A percentile compares a stretch with the other conserved stretches of the same genome.
These are phyloP conservation scores for Pythium dissotocum DNA, from an alignment of 352 stramenopile genomes.

Conservation along the genomic window DNA sequence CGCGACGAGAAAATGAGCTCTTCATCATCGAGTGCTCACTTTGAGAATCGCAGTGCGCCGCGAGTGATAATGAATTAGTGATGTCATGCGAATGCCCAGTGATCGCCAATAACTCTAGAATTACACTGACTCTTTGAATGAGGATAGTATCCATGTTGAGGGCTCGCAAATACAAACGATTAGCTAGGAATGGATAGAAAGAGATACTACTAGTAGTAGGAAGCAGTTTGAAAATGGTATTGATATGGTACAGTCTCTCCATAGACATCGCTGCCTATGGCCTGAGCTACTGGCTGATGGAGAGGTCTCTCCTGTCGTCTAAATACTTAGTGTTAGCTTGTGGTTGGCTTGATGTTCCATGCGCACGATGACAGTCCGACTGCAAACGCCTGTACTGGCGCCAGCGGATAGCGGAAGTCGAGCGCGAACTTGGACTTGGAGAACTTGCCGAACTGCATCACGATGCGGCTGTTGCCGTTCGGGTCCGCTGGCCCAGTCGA, in stretches of 20 bases:
- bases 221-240: background rate
- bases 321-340: slow-evolving; percentile 11
- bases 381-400: slow-evolving; percentile 84
- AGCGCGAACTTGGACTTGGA: slow-evolving; percentile 86
- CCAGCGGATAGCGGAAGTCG: slow-evolving; percentile 86
- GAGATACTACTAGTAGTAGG: background rate
- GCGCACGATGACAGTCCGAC: slow-evolving; percentile 84
- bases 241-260: background rate
- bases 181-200: background rate
- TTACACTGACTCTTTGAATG: slow-evolving; percentile 65
- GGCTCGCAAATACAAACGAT: slow-evolving; percentile 19
- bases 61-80: background rate
- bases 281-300: background rate
- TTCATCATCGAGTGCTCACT: background rate
- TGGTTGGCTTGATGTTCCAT: slow-evolving; percentile 67
- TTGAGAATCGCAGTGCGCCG: too few relatives aligned
- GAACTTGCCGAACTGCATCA: slow-evolving; percentile 91
- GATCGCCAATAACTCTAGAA: slow-evolving; percentile 58
- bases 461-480: slow-evolving; percentile 50
- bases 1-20: background rate
- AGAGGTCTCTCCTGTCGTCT: background rate
- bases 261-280: background rate
- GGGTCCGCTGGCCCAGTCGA: slow-evolving; percentile 31
- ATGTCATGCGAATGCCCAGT: slow-evolving; percentile 11
- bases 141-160: slow-evolving; percentile 63